These are phyloP conservation scores for Xylariaceae sp. DNA, from an alignment of 2,329 filamentous ascomycete species.

Conservation along the genomic window DNA sequence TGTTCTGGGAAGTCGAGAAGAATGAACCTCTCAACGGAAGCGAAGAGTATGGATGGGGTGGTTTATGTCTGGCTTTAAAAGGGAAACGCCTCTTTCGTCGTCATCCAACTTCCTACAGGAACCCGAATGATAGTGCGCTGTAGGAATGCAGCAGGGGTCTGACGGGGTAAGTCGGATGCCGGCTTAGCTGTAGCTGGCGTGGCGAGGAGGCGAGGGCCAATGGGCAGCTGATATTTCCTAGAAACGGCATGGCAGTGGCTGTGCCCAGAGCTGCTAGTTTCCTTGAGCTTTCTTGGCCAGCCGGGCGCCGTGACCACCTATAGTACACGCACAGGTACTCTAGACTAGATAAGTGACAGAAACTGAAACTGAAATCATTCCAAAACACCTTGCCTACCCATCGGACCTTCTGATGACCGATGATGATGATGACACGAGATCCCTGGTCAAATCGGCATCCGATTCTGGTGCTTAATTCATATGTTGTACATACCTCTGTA, in stretches of 20 bases:
- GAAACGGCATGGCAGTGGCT: slow-evolving; percentile 19
- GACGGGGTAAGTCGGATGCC: slow-evolving; percentile 12
- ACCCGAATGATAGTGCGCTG: neutral
- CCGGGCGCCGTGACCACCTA: too few relatives aligned
- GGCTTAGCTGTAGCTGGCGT: slow-evolving; percentile 17
- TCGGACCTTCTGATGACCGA: neutral
- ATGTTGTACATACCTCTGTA: too few relatives aligned
- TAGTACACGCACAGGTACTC: too few relatives aligned
- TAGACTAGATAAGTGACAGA: too few relatives aligned
- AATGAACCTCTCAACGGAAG: neutral
- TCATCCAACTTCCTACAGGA: slow-evolving; percentile 10
- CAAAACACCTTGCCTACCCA: slow-evolving; percentile 21
- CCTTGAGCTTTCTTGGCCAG: slow-evolving; percentile 6
- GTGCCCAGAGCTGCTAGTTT: neutral
- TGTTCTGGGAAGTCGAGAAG: too few relatives aligned
- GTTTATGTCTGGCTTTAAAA: slow-evolving; percentile 12
- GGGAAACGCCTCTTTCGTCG: slow-evolving; percentile 6
- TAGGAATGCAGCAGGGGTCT: slow-evolving; percentile 9
- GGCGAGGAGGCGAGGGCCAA: slow-evolving; percentile 11
- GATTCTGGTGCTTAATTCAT: too few relatives aligned
- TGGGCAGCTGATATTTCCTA: slow-evolving; percentile 2
- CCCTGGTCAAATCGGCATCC: too few relatives aligned
- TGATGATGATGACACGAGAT: neutral
- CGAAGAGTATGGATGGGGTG: neutral
- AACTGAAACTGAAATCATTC: slow-evolving; percentile 10